Evolutionary conservation across 768 basidiomycete species (phyloP).

Genomic region (Cystobasidiopsis lactophilus): DNA sequence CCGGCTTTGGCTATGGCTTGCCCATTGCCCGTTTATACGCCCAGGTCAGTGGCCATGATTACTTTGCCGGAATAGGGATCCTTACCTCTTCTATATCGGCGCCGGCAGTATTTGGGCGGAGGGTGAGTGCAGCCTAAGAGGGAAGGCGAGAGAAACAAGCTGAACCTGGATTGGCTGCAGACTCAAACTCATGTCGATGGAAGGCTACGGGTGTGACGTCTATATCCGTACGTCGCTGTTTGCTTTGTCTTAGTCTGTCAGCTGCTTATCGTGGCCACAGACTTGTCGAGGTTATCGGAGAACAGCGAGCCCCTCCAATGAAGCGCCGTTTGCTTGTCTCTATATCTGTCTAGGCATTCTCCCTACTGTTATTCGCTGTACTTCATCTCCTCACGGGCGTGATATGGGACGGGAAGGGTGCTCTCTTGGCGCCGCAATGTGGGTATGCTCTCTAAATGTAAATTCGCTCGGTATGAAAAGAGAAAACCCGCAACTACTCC

Average conservation of each 20-base stretch:
- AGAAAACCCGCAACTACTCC: too few relatives aligned
- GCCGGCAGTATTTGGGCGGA: constrained; percentile 65
- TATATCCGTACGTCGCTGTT: background rate
- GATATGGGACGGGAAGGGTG: too few relatives aligned
- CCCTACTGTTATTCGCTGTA: too few relatives aligned
- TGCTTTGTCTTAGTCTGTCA: background rate
- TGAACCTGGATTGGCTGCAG: constrained; percentile 37
- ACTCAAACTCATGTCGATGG: constrained; percentile 84
- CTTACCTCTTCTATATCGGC: too few relatives aligned
- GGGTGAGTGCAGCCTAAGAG: background rate
- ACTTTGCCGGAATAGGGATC: too few relatives aligned
- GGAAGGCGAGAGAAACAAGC: too few relatives aligned
- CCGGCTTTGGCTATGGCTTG: constrained; percentile 63
- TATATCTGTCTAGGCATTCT: too few relatives aligned
- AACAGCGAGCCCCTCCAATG: constrained; percentile 8
- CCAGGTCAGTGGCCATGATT: too few relatives aligned
- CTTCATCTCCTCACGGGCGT: too few relatives aligned
- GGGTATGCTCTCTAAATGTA: too few relatives aligned
- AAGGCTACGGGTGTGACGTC: constrained; percentile 34
- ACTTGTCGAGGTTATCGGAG: constrained; percentile 9
- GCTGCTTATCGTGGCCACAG: constrained; percentile 4
- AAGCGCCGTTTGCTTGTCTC: background rate
- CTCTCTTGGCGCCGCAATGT: too few relatives aligned
- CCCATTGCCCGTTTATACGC: constrained; percentile 80
- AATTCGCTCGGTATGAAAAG: too few relatives aligned